These are phyloP conservation scores for Verticillium klebahnii DNA, from an alignment of 2,329 filamentous ascomycete species.

Conservation along the genomic window DNA sequence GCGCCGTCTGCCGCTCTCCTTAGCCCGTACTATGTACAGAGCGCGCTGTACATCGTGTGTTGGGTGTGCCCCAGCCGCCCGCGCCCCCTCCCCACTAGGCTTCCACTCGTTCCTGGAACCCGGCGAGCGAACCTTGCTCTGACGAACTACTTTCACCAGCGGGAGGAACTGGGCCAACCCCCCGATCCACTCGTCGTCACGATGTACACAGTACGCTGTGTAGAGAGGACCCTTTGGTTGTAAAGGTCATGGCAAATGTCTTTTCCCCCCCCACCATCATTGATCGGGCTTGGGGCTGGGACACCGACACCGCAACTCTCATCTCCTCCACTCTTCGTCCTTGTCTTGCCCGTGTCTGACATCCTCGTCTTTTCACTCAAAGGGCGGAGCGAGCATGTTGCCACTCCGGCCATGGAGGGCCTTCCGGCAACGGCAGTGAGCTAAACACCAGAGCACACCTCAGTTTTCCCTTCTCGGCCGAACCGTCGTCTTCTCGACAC, in stretches of 20 bases:
- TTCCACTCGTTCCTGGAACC: background rate
- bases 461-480: background rate
- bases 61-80: background rate
- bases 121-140: background rate
- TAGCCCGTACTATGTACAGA: background rate
- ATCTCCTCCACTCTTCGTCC: background rate
- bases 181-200: background rate
- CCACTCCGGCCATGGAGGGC: background rate
- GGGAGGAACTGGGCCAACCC: background rate
- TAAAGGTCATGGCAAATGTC: background rate
- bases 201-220: background rate
- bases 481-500: background rate
- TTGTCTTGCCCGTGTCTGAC: background rate
- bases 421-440: background rate
- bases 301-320: background rate
- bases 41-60: background rate
- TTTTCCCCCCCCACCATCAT: background rate
- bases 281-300: background rate
- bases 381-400: background rate
- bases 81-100: background rate
- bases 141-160: background rate
- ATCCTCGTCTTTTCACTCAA: background rate
- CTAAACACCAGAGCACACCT: background rate
- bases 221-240: background rate
- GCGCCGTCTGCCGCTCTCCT: background rate